Evolutionary conservation across 2,329 filamentous ascomycete species (phyloP), one percentile per base, ranked within the genome.

Genomic region (Botrytis squamosa): DNA sequence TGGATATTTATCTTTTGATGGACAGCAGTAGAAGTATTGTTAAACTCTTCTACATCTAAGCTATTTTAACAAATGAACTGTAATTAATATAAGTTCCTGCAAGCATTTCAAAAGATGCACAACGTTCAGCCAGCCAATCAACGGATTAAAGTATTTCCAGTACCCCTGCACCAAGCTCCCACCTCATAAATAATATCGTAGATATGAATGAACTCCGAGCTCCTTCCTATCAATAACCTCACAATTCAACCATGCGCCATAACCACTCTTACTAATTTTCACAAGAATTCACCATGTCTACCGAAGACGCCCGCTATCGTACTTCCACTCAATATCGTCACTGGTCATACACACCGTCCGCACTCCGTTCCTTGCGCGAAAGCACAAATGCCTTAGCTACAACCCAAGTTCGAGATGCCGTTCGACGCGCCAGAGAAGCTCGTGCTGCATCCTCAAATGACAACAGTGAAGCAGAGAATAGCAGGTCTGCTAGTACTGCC

Each of bases 301-400:
- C 78, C 46, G 96, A 99, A 87, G 96, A 99, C 83, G 93, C 93
- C 77, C 87, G 95, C 72, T 99, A 98, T 84, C 91, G 94, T 46
- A 89, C 92, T 70, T 97, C 95, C 0, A 95, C 93, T 65, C 96
- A 99, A 83, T 98, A 90, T 81, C 90, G 93, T 62, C 87, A 97
- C 74, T 99, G 96, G 96, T 97, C 95, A 18, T 98, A 95, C 83
- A 93, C 94, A 0, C 89, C 91, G 4, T 83, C 89, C 4, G 89
- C 91, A 57, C 88, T 99, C 6, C 86, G 88, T 67, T 87, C 90
- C 3, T 87, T 95, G 38, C 93, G 96, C 74, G 84, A 87, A 60
- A 91, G 91, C 77, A 97, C 95, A 46, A 98, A 98, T 83, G 84
- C 87, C 16, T 87, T 93, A 68, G 96, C 96, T 81, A 83, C 91